Percentiles rank a stretch among this genome's conserved stretches.
Conservation (phyloP, 805 yeast species). For the Saturnispora galanensis region DNA sequence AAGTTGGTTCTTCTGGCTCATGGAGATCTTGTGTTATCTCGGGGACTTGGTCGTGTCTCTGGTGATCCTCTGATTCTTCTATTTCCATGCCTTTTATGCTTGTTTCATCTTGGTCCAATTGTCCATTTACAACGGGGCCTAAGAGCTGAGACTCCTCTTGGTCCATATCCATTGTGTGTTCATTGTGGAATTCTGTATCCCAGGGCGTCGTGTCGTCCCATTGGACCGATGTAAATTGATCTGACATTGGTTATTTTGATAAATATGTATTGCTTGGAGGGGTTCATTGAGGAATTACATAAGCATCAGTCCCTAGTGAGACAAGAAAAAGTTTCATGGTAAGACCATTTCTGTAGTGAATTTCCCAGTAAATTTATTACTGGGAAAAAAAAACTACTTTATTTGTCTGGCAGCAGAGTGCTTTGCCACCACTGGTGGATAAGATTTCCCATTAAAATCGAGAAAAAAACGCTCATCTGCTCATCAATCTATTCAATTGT, state of each 20-base stretch:
- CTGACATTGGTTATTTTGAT: constrained; percentile 21
- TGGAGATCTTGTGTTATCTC: not conserved
- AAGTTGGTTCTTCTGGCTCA: not conserved
- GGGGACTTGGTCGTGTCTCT: not conserved
- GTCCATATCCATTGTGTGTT: constrained; percentile 6
- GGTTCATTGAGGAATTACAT: too few relatives aligned
- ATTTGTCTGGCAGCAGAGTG: too few relatives aligned
- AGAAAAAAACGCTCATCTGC: too few relatives aligned
- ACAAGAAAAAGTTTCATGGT: not conserved
- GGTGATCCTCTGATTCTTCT: not conserved
- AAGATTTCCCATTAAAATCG: too few relatives aligned
- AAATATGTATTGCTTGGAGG: too few relatives aligned
- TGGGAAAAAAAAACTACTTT: too few relatives aligned
- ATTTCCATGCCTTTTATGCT: too few relatives aligned
- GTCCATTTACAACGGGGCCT: not conserved
- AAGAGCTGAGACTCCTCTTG: not conserved
- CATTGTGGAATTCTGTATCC: constrained; percentile 21
- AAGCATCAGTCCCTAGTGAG: not conserved
- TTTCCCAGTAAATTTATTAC: too few relatives aligned
- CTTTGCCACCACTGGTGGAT: too few relatives aligned
- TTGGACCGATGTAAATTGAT: constrained; percentile 47
- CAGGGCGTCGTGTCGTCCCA: constrained; percentile 32
- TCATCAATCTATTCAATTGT: too few relatives aligned
- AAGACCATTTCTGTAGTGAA: too few relatives aligned
- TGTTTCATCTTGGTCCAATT: too few relatives aligned